Evolutionary conservation across 352 stramenopile genomes (phyloP).

Genomic region (Phytophthora fragariaefolia): DNA sequence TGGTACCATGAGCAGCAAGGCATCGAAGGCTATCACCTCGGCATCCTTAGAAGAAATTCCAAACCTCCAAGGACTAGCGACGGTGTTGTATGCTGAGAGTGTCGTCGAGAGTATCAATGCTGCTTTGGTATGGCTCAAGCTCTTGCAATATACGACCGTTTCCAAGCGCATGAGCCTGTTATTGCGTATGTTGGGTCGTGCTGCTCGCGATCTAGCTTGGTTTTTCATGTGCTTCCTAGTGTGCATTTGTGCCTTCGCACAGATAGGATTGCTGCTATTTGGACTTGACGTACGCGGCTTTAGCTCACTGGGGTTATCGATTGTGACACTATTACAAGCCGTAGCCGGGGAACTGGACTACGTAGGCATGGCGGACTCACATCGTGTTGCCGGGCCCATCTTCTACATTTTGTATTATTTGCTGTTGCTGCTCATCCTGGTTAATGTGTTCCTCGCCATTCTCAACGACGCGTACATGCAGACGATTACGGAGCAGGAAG

Average conservation of each 20-base stretch:
- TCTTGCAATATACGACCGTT: conserved; percentile 78
- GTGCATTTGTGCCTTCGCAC: conserved; percentile 66
- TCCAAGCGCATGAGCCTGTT: conserved; percentile 67
- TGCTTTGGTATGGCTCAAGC: conserved; percentile 63
- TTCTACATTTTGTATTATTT: conserved; percentile 82
- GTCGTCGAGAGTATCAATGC: conserved; percentile 57
- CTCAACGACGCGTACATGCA: conserved; percentile 81
- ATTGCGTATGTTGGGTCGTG: conserved; percentile 56
- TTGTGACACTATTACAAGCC: conserved; percentile 68
- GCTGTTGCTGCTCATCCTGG: conserved; percentile 66
- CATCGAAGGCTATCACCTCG: conserved; percentile 31
- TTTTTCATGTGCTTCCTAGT: conserved; percentile 67
- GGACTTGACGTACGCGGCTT: conserved; percentile 60
- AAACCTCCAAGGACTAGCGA: conserved; percentile 47
- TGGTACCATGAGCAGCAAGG: conserved; percentile 52
- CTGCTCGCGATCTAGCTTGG: conserved; percentile 61
- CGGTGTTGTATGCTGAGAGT: conserved; percentile 46
- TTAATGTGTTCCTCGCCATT: conserved; percentile 82
- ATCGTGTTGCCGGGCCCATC: conserved; percentile 58
- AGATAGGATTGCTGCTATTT: conserved; percentile 73
- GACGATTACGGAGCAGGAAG: conserved; percentile 69
- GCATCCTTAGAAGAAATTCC: conserved; percentile 41
- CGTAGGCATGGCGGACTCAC: conserved; percentile 43
- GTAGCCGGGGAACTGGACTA: conserved; percentile 70
- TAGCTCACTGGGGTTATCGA: conserved; percentile 52